These are phyloP conservation scores for Aspergillus clavatus DNA, from an alignment of 2,329 filamentous ascomycete genomes.

Conservation along the genomic window DNA sequence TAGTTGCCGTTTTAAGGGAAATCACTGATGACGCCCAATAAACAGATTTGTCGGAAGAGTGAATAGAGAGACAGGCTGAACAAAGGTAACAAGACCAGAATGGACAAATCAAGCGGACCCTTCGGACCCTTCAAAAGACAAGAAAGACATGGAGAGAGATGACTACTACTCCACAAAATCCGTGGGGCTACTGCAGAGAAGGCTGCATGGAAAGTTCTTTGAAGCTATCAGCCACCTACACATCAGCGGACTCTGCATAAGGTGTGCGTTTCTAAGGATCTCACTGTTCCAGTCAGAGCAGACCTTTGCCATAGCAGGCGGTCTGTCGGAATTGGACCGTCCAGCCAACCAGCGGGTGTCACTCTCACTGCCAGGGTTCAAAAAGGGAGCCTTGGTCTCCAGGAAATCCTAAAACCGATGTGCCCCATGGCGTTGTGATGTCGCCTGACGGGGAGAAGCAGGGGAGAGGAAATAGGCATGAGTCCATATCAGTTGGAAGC, in stretches of 20 bases:
- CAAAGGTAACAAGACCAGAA: background rate
- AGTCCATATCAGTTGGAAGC: background rate
- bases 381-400: slow-evolving; percentile 11
- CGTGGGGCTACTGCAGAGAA: slow-evolving; percentile 29
- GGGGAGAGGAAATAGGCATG: slow-evolving; percentile 4
- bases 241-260: slow-evolving; percentile 8
- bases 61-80: background rate
- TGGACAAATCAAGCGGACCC: background rate
- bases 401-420: background rate
- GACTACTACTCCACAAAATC: slow-evolving; percentile 14
- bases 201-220: slow-evolving; percentile 31
- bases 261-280: slow-evolving; percentile 1
- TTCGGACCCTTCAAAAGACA: slow-evolving; percentile 1
- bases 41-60: background rate
- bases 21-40: background rate
- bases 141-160: slow-evolving; percentile 2
- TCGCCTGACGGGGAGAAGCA: slow-evolving; percentile 11
- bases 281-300: background rate
- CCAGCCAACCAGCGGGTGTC: slow-evolving; percentile 11
- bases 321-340: slow-evolving; percentile 13
- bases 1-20: background rate
- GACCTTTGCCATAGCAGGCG: slow-evolving; percentile 11
- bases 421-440: background rate
- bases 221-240: slow-evolving; percentile 5
- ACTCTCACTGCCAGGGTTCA: too few species aligned